phyloP scores from a whole-genome alignment of 2,329 filamentous ascomycete genomes.

The Alternaria atra region DNA sequence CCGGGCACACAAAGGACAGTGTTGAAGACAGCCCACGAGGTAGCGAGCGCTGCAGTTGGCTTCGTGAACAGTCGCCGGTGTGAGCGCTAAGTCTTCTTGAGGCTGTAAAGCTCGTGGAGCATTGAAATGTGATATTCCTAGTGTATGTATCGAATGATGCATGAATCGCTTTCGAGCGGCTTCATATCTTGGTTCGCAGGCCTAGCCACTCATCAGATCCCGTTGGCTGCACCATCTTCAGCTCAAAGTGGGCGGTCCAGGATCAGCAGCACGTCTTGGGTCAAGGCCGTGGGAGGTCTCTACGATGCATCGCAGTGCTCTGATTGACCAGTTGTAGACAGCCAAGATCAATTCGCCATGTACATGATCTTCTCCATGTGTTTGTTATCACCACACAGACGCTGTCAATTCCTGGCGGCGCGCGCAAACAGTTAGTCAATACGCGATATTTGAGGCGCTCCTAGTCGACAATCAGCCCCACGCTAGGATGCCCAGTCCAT shows the following conservation, averaged over 20 bases:
- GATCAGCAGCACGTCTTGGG: constrained; percentile 29
- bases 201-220: constrained; percentile 24
- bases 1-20: constrained; percentile 39
- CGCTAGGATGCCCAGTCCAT: constrained; percentile 29
- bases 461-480: constrained; percentile 41
- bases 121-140: constrained; percentile 36
- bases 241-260: constrained; percentile 34
- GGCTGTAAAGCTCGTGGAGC: constrained; percentile 39
- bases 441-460: constrained; percentile 37
- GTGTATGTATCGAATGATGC: constrained; percentile 31
- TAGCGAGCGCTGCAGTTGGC: constrained; percentile 39
- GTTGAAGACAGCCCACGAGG: constrained; percentile 36
- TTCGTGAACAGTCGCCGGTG: constrained; percentile 41
- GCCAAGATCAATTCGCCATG: constrained; percentile 36
- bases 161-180: constrained; percentile 37
- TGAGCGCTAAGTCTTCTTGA: constrained; percentile 44
- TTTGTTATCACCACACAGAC: constrained; percentile 40
- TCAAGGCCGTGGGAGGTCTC: constrained; percentile 5
- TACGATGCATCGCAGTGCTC: constrained; percentile 29
- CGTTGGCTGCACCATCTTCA: constrained; percentile 37
- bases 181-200: constrained; percentile 26
- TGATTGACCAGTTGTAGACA: constrained; percentile 33
- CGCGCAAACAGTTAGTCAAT: constrained; percentile 34
- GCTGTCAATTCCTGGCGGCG: constrained; percentile 39
- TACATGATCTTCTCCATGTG: constrained; percentile 29